Evolutionary conservation across 2,329 filamentous ascomycete species (phyloP).

Genomic region (Alternaria atra): DNA sequence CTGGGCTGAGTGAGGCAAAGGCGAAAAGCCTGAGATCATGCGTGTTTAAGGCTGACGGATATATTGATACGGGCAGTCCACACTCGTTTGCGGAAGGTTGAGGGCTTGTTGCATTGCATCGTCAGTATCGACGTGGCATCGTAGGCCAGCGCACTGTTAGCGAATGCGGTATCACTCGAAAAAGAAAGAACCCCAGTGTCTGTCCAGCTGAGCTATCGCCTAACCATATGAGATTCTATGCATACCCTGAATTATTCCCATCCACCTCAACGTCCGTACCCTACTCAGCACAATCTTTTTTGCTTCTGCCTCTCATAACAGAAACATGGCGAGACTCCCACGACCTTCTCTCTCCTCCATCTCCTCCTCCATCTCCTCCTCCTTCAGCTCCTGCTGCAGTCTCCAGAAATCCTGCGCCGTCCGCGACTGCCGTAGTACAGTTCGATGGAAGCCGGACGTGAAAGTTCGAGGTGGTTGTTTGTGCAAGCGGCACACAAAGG

Average conservation of each 20-base stretch:
- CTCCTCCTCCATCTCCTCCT: neutral
- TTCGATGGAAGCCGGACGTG: neutral
- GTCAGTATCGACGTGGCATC: neutral
- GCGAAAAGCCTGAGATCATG: neutral
- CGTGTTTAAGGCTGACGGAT: neutral
- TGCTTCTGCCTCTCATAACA: too few species aligned
- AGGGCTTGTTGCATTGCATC: neutral
- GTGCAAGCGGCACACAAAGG: neutral
- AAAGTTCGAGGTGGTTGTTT: neutral
- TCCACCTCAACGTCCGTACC: neutral
- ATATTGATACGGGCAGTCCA: neutral
- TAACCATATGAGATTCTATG: neutral
- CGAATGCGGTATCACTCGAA: neutral
- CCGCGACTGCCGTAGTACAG: neutral
- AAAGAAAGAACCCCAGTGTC: neutral
- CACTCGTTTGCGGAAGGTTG: neutral
- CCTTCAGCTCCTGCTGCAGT: neutral
- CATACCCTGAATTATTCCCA: neutral
- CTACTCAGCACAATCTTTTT: too few species aligned
- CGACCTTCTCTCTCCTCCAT: neutral
- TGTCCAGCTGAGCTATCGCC: neutral
- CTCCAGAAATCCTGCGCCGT: constrained; percentile 3
- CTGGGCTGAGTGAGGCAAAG: neutral
- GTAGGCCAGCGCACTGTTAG: neutral
- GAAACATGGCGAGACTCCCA: neutral